A percentile compares a stretch with the other conserved stretches of the same genome.
Conservation (phyloP, 768 basidiomycete species). For the Dioszegia aurantiaca region DNA sequence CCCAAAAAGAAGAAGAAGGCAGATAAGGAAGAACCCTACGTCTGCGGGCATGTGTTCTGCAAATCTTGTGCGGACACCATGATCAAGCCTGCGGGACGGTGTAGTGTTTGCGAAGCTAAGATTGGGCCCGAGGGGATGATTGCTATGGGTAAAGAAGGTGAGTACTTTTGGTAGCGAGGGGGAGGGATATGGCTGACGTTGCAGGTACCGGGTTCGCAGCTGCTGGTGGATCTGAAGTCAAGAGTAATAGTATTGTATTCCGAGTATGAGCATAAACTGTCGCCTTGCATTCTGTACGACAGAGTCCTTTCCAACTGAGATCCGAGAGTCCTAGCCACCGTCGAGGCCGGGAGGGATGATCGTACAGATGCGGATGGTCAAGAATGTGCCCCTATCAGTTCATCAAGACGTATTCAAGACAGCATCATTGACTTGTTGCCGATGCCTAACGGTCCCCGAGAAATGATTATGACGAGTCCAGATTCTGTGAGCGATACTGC, state of each 20-base stretch:
- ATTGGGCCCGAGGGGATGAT: slow-evolving; percentile 70
- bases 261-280: neutral
- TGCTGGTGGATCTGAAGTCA: slow-evolving; percentile 25
- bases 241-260: slow-evolving; percentile 17
- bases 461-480: too few species aligned
- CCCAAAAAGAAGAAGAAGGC: slow-evolving; percentile 41
- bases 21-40: slow-evolving; percentile 36
- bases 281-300: neutral
- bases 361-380: too few species aligned
- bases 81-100: slow-evolving; percentile 72
- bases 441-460: too few species aligned
- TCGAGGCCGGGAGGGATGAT: too few species aligned
- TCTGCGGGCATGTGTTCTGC: slow-evolving; percentile 86
- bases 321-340: too few species aligned
- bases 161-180: slow-evolving; percentile 24
- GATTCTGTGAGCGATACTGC: too few species aligned
- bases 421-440: too few species aligned
- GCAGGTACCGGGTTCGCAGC: slow-evolving; percentile 26
- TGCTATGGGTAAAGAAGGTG: slow-evolving; percentile 84
- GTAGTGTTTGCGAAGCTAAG: slow-evolving; percentile 75
- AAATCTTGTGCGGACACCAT: slow-evolving; percentile 86
- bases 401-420: too few species aligned
- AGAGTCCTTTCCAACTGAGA: neutral
- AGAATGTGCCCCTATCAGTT: too few species aligned
- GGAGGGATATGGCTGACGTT: slow-evolving; percentile 1